Evolutionary conservation across 2,329 filamentous ascomycete species (phyloP).

Genomic region (Fusarium algeriense): DNA sequence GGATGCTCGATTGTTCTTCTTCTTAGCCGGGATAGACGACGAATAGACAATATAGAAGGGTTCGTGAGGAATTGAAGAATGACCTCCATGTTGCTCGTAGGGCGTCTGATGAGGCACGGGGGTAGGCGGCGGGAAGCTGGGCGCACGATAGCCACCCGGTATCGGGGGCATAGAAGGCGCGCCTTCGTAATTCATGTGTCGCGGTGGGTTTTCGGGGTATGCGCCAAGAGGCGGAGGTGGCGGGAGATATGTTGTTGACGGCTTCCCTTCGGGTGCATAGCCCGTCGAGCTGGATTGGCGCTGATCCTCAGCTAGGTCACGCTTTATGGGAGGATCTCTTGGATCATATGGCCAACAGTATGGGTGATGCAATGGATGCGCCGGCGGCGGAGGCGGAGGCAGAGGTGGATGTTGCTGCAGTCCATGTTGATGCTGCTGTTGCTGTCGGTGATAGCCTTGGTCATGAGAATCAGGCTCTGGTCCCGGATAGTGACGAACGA

Average conservation of each 20-base stretch:
- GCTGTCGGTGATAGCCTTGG: constrained; percentile 62
- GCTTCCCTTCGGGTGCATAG: constrained; percentile 53
- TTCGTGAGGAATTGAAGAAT: constrained; percentile 50
- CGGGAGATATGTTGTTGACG: constrained; percentile 49
- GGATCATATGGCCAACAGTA: constrained; percentile 60
- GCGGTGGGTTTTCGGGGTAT: constrained; percentile 61
- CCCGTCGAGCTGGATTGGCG: constrained; percentile 66
- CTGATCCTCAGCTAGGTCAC: constrained; percentile 65
- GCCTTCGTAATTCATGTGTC: constrained; percentile 67
- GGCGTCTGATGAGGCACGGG: constrained; percentile 54
- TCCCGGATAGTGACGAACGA: constrained; percentile 46
- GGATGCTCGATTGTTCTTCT: constrained; percentile 73
- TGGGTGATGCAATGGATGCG: constrained; percentile 52
- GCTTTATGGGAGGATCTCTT: constrained; percentile 67
- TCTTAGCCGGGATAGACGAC: constrained; percentile 60
- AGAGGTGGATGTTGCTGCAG: constrained; percentile 20
- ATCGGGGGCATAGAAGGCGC: constrained; percentile 60
- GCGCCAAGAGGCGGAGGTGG: constrained; percentile 48
- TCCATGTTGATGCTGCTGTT: constrained; percentile 38
- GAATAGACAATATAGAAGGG: constrained; percentile 58
- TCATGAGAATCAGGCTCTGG: constrained; percentile 66
- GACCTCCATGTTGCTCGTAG: constrained; percentile 53
- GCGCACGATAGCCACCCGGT: constrained; percentile 57
- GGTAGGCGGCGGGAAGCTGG: constrained; percentile 57
- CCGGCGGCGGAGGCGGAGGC: constrained; percentile 56